These are phyloP conservation scores for Musa itinerans DNA, from an alignment of 176 grass and related monocot species.

Conservation along the genomic window DNA sequence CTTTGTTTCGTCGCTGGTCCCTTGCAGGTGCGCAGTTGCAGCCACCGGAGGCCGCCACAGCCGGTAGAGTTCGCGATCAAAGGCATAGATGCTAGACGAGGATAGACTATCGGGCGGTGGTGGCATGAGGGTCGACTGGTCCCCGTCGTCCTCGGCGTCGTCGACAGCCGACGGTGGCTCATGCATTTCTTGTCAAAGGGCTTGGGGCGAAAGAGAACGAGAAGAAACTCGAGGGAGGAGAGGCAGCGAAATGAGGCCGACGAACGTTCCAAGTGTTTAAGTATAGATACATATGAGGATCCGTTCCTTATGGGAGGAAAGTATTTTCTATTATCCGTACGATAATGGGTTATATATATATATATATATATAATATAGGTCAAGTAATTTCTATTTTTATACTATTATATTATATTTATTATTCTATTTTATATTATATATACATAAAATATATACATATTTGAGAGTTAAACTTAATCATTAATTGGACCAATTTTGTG, in stretches of 20 bases:
- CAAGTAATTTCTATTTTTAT: too few species aligned
- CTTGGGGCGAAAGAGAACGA: slow-evolving; percentile 36
- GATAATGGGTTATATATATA: too few species aligned
- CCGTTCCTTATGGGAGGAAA: too few species aligned
- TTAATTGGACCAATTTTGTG: too few species aligned
- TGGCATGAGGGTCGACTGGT: neutral
- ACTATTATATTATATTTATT: too few species aligned
- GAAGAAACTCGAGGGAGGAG: slow-evolving; percentile 51
- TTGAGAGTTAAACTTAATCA: too few species aligned
- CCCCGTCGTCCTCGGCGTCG: slow-evolving; percentile 6
- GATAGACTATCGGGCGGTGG: slow-evolving; percentile 55
- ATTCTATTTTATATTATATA: too few species aligned
- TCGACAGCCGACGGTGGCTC: neutral
- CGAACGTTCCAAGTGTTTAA: too few species aligned
- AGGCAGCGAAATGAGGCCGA: slow-evolving; percentile 34
- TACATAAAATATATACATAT: too few species aligned
- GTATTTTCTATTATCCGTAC: too few species aligned
- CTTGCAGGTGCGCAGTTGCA: slow-evolving; percentile 69
- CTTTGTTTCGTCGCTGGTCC: slow-evolving; percentile 37
- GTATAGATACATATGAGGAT: too few species aligned
- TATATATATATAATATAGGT: too few species aligned
- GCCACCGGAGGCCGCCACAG: slow-evolving; percentile 52
- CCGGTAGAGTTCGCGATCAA: slow-evolving; percentile 45
- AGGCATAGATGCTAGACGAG: slow-evolving; percentile 35
- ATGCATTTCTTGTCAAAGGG: neutral